A percentile compares a stretch with the other conserved stretches of the same genome.
Conservation (phyloP, 2,329 filamentous ascomycete genomes). For the Botrytis tulipae region DNA sequence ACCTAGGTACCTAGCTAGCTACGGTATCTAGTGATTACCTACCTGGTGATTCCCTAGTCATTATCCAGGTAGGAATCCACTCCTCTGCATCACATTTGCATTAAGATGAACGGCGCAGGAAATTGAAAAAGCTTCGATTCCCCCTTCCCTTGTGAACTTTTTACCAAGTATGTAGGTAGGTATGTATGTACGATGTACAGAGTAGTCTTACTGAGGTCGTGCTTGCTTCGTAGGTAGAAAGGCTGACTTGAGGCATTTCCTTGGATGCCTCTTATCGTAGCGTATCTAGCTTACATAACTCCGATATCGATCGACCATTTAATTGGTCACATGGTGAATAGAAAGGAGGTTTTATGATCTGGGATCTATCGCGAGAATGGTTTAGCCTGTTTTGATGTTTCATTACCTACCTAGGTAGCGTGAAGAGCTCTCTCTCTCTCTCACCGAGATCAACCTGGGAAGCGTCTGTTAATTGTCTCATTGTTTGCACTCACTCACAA, state of each 20-base stretch:
- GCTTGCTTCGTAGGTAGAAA: too few species aligned
- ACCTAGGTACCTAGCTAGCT: too few species aligned
- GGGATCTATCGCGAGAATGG: background rate
- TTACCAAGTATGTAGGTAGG: too few species aligned
- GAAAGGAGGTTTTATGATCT: background rate
- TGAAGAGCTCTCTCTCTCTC: background rate
- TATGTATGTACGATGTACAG: too few species aligned
- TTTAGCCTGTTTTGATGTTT: background rate
- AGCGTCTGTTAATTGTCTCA: too few species aligned
- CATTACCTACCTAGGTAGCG: background rate
- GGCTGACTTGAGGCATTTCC: background rate
- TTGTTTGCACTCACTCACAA: too few species aligned
- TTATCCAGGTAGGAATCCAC: background rate
- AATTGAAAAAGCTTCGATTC: constrained; percentile 3
- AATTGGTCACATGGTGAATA: background rate
- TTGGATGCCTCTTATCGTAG: background rate
- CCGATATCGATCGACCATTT: background rate
- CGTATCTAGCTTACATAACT: background rate
- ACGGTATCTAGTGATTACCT: too few species aligned
- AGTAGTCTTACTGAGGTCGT: too few species aligned
- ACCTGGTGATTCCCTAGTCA: background rate
- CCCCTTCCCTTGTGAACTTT: background rate
- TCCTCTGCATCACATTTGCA: constrained; percentile 1
- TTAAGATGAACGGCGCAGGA: constrained; percentile 7
- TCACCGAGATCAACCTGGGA: too few species aligned